phyloP scores from a whole-genome alignment of 192 early-diverging fungal genomes.

The Coemansia aciculifera region DNA sequence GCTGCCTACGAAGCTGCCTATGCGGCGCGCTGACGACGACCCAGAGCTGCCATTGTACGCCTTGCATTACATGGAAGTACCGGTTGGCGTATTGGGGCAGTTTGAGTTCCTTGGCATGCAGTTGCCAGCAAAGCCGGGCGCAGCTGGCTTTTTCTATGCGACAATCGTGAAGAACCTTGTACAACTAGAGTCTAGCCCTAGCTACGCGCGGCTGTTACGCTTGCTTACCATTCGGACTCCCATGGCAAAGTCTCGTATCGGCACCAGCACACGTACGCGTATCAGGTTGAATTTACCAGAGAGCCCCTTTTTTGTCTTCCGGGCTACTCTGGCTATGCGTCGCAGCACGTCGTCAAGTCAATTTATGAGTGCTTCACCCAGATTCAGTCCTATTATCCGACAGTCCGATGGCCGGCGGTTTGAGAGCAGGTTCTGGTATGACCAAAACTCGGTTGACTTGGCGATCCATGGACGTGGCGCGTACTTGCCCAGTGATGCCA shows the following conservation, averaged over 20 bases:
- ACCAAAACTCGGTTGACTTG: slow-evolving; percentile 24
- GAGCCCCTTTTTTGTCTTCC: slow-evolving; percentile 51
- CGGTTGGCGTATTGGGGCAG: slow-evolving; percentile 2
- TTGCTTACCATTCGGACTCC: slow-evolving; percentile 12
- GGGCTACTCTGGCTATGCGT: slow-evolving; percentile 23
- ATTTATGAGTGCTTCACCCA: not conserved
- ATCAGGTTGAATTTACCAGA: slow-evolving; percentile 47
- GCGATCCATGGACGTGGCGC: slow-evolving; percentile 55
- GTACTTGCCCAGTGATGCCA: slow-evolving; percentile 33
- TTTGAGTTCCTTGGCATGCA: slow-evolving; percentile 37
- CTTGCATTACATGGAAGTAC: slow-evolving; percentile 30
- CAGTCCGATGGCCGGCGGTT: slow-evolving; percentile 50
- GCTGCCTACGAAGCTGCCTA: slow-evolving; percentile 25
- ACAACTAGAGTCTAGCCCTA: slow-evolving; percentile 7
- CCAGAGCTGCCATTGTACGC: slow-evolving; percentile 15
- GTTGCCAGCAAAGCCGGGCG: slow-evolving; percentile 9
- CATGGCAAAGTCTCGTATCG: too few relatives aligned
- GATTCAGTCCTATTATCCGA: slow-evolving; percentile 32
- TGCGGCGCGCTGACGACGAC: slow-evolving; percentile 17
- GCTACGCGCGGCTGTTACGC: slow-evolving; percentile 19
- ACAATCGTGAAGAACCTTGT: not conserved
- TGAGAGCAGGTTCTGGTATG: slow-evolving; percentile 55
- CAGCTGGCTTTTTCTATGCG: slow-evolving; percentile 30
- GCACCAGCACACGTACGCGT: slow-evolving; percentile 28
- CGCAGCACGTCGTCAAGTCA: not conserved